These are phyloP conservation scores for Prototheca cutis DNA, from an alignment of 163 green algal genomes.

Conservation along the genomic window DNA sequence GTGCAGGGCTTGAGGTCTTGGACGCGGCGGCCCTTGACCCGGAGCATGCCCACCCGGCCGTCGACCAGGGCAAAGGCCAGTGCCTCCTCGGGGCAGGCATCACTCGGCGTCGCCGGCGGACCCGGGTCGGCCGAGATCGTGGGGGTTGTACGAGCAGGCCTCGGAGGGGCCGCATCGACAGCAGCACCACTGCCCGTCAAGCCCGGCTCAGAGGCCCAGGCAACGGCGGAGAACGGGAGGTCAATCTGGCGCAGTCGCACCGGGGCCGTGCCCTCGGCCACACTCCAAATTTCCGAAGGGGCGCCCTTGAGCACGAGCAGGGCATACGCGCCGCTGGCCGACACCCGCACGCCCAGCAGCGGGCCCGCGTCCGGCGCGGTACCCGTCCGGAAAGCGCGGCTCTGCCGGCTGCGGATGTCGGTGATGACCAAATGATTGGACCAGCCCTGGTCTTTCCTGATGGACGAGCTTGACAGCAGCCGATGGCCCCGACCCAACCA, in stretches of 20 bases:
- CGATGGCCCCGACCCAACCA: not conserved
- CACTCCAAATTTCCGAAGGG: slow-evolving; percentile 17
- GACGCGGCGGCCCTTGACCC: slow-evolving; percentile 36
- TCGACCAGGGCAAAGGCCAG: slow-evolving; percentile 61
- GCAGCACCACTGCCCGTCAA: not conserved
- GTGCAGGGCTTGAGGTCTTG: slow-evolving; percentile 44
- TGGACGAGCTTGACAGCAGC: not conserved
- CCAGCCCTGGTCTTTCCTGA: not conserved
- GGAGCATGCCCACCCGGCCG: slow-evolving; percentile 53
- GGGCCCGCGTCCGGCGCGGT: slow-evolving; percentile 13
- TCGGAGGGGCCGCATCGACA: not conserved
- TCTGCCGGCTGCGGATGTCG: slow-evolving; percentile 44
- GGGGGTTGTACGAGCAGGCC: too few species aligned
- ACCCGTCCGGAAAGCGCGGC: slow-evolving; percentile 29
- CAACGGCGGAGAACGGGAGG: slow-evolving; percentile 64
- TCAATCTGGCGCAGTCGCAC: slow-evolving; percentile 58
- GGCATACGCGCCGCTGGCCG: slow-evolving; percentile 52
- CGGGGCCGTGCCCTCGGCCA: slow-evolving; percentile 15
- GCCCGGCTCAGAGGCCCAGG: slow-evolving; percentile 15
- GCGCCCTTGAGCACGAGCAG: slow-evolving; percentile 49
- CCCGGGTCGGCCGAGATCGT: too few species aligned
- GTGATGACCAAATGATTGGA: not conserved
- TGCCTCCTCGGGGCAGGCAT: slow-evolving; percentile 42
- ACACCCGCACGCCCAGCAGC: slow-evolving; percentile 52
- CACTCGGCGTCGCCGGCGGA: too few species aligned